Evolutionary conservation across 495 filamentous ascomycete species (phyloP), one percentile per base, ranked within the genome.

Genomic region (Trichocladium uniseriatum): DNA sequence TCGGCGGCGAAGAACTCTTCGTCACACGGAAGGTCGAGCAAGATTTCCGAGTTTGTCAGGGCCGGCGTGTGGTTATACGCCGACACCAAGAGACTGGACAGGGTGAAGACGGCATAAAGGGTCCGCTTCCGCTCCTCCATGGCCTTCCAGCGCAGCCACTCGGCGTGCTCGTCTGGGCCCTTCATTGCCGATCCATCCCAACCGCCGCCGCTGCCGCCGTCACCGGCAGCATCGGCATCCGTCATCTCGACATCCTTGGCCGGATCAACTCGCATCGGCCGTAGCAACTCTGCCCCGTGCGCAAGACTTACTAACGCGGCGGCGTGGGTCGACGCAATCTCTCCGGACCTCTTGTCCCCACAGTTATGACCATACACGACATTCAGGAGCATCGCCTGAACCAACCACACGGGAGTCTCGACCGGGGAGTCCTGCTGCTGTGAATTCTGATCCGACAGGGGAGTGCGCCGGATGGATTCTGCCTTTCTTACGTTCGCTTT

Each of bases 351-450:
- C 68, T 91, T 92, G 60, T 98, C 91, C 21, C 87, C 94, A 62
- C 87, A 95, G 54, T 94, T 89, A 56, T 97, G 87, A 9, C 94
- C 94, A 56, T 95, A 98, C 10, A 97, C 84, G 29, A 97, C 86
- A 66, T 95, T 96, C 35, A 98, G 75, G 24, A 98, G 76, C 92
- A 98, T 96, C 1, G 92, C 90, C 60, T 98, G 92, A n/a, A 98
- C 88, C 22, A 98, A 76, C 92, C 92, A 96, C 42, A 96, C 74
- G 2, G 92, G 92, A 11, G 89, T 95, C 55, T 92, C 84, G 37
- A 82, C 73, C 2, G 82, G 75, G 55, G 77, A 78, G 49, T 91
- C 85, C 48, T 77, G 74, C 29, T 74, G 68, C 42, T 74, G 69
- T 49, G 66, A 64, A 55, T 65, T 65, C 9, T 70, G 66, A 51